phyloP scores from a whole-genome alignment of 371 early-diverging fungal genomes.

The Apophysomyces variabilis region DNA sequence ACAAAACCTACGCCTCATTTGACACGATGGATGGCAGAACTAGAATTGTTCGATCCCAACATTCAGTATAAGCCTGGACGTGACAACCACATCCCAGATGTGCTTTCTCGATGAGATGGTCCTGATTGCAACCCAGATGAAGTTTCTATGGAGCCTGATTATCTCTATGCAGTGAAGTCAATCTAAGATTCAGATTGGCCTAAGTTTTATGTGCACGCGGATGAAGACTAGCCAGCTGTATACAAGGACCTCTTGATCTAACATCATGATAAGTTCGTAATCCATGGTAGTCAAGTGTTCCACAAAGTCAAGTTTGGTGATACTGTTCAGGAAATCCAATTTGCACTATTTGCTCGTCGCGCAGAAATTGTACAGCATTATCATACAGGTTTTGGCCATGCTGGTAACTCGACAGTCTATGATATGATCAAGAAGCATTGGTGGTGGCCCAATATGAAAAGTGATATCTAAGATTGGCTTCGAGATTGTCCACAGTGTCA shows the following conservation, averaged over 20 bases:
- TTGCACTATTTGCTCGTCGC: conserved; percentile 13
- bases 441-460: conserved; percentile 36
- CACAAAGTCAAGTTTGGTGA: conserved; percentile 6
- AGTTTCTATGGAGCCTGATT: background rate
- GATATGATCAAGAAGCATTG: conserved; percentile 17
- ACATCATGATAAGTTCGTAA: background rate
- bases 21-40: background rate
- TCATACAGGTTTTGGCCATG: conserved; percentile 17
- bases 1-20: too few relatives aligned
- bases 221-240: background rate
- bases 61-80: too few relatives aligned
- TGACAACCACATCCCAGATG: background rate
- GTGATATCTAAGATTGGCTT: conserved; percentile 16
- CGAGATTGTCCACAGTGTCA: conserved; percentile 24
- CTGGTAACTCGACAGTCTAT: conserved; percentile 14
- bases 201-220: conserved; percentile 9
- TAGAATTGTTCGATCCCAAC: conserved; percentile 11
- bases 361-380: conserved; percentile 12
- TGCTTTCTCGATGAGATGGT: conserved; percentile 16
- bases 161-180: background rate
- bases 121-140: background rate
- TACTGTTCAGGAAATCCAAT: background rate
- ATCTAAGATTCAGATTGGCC: conserved; percentile 12
- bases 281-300: conserved; percentile 6
- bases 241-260: background rate